Evolutionary conservation across 768 basidiomycete genomes (phyloP).

Genomic region (Leccinum obscurum): DNA sequence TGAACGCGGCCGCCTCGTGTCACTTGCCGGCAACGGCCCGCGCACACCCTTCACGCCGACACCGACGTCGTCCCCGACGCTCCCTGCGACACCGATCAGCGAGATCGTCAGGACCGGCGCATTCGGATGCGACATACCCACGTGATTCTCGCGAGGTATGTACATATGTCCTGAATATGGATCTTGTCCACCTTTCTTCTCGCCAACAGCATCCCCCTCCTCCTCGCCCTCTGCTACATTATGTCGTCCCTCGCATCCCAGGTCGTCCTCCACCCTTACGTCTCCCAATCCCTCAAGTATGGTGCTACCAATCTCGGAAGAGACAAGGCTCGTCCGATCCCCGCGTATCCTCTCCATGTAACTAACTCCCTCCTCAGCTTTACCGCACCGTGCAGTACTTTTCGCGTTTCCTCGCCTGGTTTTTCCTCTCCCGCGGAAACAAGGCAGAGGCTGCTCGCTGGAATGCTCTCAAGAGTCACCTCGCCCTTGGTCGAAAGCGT

Average conservation of each 20-base stretch:
- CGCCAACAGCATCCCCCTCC: constrained; percentile 10
- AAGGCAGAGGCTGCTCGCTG: constrained; percentile 73
- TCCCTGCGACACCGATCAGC: neutral
- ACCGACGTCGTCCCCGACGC: neutral
- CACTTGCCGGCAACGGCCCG: neutral
- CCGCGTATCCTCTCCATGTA: neutral
- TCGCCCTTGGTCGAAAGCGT: constrained; percentile 88
- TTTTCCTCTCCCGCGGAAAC: constrained; percentile 65
- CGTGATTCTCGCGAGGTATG: constrained; percentile 30
- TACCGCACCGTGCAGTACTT: constrained; percentile 93
- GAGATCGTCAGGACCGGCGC: neutral
- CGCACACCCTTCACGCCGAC: neutral
- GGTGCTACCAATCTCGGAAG: constrained; percentile 81
- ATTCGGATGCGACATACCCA: constrained; percentile 18
- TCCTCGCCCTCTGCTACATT: constrained; percentile 9
- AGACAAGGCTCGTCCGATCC: constrained; percentile 68
- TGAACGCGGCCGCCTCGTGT: neutral
- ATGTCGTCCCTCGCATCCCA: constrained; percentile 59
- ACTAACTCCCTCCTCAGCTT: constrained; percentile 46
- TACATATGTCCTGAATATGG: neutral
- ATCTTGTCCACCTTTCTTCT: neutral
- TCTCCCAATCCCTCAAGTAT: constrained; percentile 75
- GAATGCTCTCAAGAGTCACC: constrained; percentile 81
- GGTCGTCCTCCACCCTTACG: constrained; percentile 80
- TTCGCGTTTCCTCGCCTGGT: constrained; percentile 86